A percentile compares a stretch with the other conserved stretches of the same genome.
These are phyloP conservation scores for Diaporthe ilicicola DNA, from an alignment of 2,329 filamentous ascomycete genomes.

Conservation along the genomic window DNA sequence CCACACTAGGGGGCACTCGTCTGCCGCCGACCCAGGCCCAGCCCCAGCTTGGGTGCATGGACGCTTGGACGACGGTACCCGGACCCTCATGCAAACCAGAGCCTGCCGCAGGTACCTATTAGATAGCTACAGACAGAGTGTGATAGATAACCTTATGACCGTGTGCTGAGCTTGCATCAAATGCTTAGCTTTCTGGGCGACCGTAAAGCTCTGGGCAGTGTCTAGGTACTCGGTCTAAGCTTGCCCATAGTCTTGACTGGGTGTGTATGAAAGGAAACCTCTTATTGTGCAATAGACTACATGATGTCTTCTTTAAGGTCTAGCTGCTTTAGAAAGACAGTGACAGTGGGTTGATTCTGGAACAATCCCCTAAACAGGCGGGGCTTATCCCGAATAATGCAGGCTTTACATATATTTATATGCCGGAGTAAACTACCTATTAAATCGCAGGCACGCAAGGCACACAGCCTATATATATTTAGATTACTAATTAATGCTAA, in stretches of 20 bases:
- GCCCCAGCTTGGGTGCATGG: background rate
- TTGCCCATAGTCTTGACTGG: too few species aligned
- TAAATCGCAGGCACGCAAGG: too few species aligned
- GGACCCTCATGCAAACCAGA: background rate
- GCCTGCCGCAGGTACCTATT: background rate
- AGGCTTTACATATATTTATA: constrained; percentile 6
- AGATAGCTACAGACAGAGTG: background rate
- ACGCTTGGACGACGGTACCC: constrained; percentile 1
- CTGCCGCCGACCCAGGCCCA: constrained; percentile 2
- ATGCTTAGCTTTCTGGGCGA: too few species aligned
- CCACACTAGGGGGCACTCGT: constrained; percentile 9
- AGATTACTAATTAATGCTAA: too few species aligned
- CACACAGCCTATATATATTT: too few species aligned
- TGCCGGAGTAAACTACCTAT: too few species aligned
- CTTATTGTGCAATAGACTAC: background rate
- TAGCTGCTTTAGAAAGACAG: background rate
- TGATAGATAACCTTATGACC: background rate
- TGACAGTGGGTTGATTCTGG: background rate
- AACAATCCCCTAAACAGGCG: background rate
- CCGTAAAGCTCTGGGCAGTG: background rate
- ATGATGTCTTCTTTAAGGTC: background rate
- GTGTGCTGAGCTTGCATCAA: background rate
- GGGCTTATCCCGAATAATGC: background rate
- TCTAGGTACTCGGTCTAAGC: too few species aligned
- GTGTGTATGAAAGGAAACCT: rapidly evolving